Percentiles rank a stretch among this genome's conserved stretches.
Evolutionary conservation across 1,284 basidiomycete species (phyloP).

Genomic region (Tilletia caries): DNA sequence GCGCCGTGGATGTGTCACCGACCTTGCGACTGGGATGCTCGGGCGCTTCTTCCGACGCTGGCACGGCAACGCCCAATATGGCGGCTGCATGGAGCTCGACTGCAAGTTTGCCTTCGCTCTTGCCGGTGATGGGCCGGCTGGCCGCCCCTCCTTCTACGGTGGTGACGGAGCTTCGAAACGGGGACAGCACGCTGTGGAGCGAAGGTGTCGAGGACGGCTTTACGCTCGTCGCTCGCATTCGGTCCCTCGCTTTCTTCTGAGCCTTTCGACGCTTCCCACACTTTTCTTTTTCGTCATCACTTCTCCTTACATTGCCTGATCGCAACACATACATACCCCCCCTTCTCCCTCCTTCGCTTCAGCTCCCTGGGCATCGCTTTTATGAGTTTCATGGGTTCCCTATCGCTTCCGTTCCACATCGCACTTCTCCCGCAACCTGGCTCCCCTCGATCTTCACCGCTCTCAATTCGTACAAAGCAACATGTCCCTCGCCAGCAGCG

Average conservation of each 20-base stretch:
- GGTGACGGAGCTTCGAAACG: conserved; percentile 10
- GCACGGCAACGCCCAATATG: not conserved
- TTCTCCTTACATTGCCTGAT: too few species aligned
- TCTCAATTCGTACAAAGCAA: too few species aligned
- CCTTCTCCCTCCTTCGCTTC: not conserved
- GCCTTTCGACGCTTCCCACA: not conserved
- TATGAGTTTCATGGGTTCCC: not conserved
- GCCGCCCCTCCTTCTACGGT: not conserved
- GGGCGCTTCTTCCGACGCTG: not conserved
- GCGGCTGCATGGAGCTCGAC: conserved; percentile 11
- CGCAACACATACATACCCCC: not conserved
- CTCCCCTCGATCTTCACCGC: too few species aligned
- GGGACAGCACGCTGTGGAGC: conserved; percentile 6
- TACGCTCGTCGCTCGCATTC: conserved; percentile 11
- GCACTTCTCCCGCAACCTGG: too few species aligned
- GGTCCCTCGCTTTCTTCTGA: conserved; percentile 9
- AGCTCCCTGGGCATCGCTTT: too few species aligned
- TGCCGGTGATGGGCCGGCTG: not conserved
- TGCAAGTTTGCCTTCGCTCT: conserved; percentile 1
- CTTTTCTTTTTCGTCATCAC: not conserved
- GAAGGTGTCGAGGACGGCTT: conserved; percentile 12
- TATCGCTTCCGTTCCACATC: not conserved
- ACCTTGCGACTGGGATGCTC: not conserved
- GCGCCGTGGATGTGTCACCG: not conserved
- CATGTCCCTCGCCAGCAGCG: too few species aligned